Conservation (phyloP, 768 basidiomycete species). For the Termitomyces sp. region DNA sequence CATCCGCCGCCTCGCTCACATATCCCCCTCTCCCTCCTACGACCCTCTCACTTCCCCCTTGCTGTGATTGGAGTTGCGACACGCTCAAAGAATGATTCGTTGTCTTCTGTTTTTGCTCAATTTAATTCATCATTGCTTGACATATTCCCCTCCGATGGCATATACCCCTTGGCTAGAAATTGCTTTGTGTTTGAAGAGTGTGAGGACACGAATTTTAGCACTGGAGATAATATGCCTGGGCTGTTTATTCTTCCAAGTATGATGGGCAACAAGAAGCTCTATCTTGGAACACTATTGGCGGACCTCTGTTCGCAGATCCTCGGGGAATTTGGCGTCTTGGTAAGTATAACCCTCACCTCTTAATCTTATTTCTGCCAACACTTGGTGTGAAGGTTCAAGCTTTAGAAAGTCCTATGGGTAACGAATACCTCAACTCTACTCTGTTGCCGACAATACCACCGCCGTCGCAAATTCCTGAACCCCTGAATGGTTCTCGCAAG, state of each 20-base stretch:
- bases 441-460: constrained; percentile 61
- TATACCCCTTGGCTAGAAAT: constrained; percentile 75
- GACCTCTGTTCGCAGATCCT: constrained; percentile 87
- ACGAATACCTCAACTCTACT: constrained; percentile 75
- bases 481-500: constrained; percentile 42
- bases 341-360: constrained; percentile 32
- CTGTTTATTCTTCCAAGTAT: constrained; percentile 76
- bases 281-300: constrained; percentile 84
- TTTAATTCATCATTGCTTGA: constrained; percentile 63
- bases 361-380: constrained; percentile 1
- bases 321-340: constrained; percentile 80
- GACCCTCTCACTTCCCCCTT: constrained; percentile 77
- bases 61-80: constrained; percentile 86
- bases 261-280: constrained; percentile 85
- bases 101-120: constrained; percentile 51
- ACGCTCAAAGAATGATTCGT: constrained; percentile 50
- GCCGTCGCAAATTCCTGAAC: constrained; percentile 53
- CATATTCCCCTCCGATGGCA: constrained; percentile 58
- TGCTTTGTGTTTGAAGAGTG: constrained; percentile 87
- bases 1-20: constrained; percentile 73
- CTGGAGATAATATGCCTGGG: constrained; percentile 53
- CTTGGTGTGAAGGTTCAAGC: constrained; percentile 52
- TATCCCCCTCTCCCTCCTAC: constrained; percentile 63
- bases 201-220: constrained; percentile 50
- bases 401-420: constrained; percentile 79